A percentile compares a stretch with the other conserved stretches of the same genome.
Evolutionary conservation across 495 filamentous ascomycete genomes (phyloP).

Genomic region (Aspergillus affinis): DNA sequence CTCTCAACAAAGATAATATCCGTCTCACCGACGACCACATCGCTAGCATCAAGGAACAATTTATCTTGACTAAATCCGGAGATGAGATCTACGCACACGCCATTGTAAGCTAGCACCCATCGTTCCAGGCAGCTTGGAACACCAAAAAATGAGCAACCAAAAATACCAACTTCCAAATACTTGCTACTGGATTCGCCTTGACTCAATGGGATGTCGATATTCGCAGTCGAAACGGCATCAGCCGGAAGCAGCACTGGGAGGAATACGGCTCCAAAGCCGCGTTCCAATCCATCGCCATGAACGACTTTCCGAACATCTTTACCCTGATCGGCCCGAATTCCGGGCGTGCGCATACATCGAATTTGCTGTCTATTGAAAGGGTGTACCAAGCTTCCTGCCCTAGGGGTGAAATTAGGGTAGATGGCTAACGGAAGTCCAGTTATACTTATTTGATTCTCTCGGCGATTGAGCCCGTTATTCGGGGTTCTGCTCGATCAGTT

Average conservation of each 20-base stretch:
- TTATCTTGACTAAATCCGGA: constrained; percentile 7
- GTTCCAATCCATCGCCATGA: constrained; percentile 26
- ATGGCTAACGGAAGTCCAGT: constrained; percentile 1
- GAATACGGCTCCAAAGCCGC: constrained; percentile 18
- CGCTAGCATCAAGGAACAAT: constrained; percentile 3
- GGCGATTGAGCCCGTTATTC: constrained; percentile 11
- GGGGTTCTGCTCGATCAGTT: neutral
- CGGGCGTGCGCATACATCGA: constrained; percentile 22
- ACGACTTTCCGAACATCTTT: constrained; percentile 32
- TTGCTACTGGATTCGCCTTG: constrained; percentile 16
- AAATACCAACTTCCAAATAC: constrained; percentile 7
- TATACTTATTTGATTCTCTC: constrained; percentile 11
- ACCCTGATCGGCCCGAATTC: constrained; percentile 29
- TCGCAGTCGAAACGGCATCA: constrained; percentile 11
- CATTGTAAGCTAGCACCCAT: constrained; percentile 9
- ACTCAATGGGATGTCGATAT: constrained; percentile 13
- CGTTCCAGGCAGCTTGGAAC: neutral
- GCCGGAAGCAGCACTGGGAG: constrained; percentile 14
- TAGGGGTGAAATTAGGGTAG: neutral
- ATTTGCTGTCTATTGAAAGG: constrained; percentile 46
- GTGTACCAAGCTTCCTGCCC: constrained; percentile 27
- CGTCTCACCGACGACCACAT: constrained; percentile 17
- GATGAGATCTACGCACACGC: constrained; percentile 11
- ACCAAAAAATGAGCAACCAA: neutral
- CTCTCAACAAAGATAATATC: constrained; percentile 19